These are phyloP conservation scores for Massarina eburnea DNA, from an alignment of 2,329 filamentous ascomycete species.

Conservation along the genomic window DNA sequence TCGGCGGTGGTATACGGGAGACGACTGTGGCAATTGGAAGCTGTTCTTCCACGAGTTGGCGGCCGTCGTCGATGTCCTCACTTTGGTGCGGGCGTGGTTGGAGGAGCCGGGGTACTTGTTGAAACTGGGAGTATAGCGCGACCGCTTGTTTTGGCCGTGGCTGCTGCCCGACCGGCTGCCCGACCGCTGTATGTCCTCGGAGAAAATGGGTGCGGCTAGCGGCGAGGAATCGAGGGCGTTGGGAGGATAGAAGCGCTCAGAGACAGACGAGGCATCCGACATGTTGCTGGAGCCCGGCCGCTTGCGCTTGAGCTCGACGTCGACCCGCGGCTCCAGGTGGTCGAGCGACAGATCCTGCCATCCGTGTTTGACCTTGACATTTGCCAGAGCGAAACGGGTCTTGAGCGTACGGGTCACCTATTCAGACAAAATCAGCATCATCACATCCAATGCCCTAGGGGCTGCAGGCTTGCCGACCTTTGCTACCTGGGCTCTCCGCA, in stretches of 20 bases:
- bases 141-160: slow-evolving; percentile 43
- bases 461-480: slow-evolving; percentile 33
- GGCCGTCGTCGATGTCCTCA: slow-evolving; percentile 60
- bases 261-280: slow-evolving; percentile 83
- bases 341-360: slow-evolving; percentile 89
- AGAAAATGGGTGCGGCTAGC: slow-evolving; percentile 79
- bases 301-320: slow-evolving; percentile 76
- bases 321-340: slow-evolving; percentile 79
- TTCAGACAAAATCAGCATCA: slow-evolving; percentile 26
- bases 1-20: slow-evolving; percentile 76
- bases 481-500: slow-evolving; percentile 47
- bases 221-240: slow-evolving; percentile 79
- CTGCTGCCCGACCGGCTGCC: slow-evolving; percentile 62
- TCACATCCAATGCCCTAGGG: slow-evolving; percentile 16
- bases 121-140: slow-evolving; percentile 34
- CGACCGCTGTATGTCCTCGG: slow-evolving; percentile 68
- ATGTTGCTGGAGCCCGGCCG: slow-evolving; percentile 66
- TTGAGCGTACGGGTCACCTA: slow-evolving; percentile 93
- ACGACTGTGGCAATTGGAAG: slow-evolving; percentile 79
- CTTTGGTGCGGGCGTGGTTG: slow-evolving; percentile 69
- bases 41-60: slow-evolving; percentile 71
- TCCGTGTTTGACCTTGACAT: slow-evolving; percentile 95
- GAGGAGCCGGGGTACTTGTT: slow-evolving; percentile 46
- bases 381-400: slow-evolving; percentile 90
- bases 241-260: slow-evolving; percentile 71